Evolutionary conservation across 257 asterid genomes (phyloP), one percentile per base, ranked within the genome.

Genomic region (Jasminum sambac): DNA sequence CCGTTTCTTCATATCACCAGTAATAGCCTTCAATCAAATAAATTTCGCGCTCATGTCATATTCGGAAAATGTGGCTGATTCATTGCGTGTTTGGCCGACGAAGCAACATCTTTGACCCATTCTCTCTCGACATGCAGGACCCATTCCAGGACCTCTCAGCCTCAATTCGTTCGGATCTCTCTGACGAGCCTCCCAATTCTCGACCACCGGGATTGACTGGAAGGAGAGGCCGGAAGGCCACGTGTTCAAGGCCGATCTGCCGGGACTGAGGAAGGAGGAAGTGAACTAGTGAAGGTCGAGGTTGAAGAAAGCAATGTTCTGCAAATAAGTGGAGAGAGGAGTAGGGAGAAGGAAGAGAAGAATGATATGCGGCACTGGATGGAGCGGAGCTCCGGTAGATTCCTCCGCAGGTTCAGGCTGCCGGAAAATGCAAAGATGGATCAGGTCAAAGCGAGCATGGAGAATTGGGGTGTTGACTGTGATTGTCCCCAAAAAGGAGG

Each of bases 61-160:
- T n/a, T n/a, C n/a, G n/a, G 92, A 43, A 43, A 11, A 60, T 60
- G 66, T 60, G 40, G 11, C 41, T 60, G 41, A 60, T 60, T 60
- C 66, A 39, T 10, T 24, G 66, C 37, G 8, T 25, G 8, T 23
- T 60, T n/a, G 66, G 66, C 38, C 66, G 39, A 26, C 66, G 66
- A 37, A 23, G 39, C 39, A 26, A 23, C 66, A 40, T 60, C 25
- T 60, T 37, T 12, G 66, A 60, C 12, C 66, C 66, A 11, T 60
- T 60, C 66, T 60, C 66, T 60, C 66, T 60, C 5, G 39, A 60
- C 26, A 2, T 60, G 0, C 25, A 40, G 66, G 66, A 60, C 37
- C 66, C 39, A 3, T 60, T 60, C 39, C 1, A 43, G 4, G 50
- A 13, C n/a, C 12, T 43, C 50, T 43, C 50, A 1, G 17, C 17